Base-by-base conservation (phyloP, 1,284 basidiomycete species). In the Veloporphyrellus conicus region DNA sequence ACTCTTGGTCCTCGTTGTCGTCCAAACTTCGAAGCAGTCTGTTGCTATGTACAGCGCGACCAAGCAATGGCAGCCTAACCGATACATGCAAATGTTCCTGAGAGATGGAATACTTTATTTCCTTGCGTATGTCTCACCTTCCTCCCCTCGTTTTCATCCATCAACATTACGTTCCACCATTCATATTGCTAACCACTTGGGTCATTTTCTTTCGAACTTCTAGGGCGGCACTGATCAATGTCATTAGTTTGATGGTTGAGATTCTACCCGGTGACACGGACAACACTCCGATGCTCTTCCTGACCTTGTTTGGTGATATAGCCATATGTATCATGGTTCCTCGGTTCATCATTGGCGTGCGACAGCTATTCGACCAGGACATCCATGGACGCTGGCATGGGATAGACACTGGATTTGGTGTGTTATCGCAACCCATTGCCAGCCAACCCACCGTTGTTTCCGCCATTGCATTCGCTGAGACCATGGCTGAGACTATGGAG, bases 391-490 rank as follows among this genome's bases (percentile, higher is more conserved):
- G 23, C 7, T 39, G 28, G 18, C 37, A 27, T 10, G 44, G 44
- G 10, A 20, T 45, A 10, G 44, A 45, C 29, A 45, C 29, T 20
- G 37, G 31, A 33, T 45, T 45, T 11, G 44, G 44, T 15, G 4
- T 38, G 4, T 11, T 25, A 16, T 39, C 44, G 16, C 37, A 45
- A 14, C 20, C 28, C 9, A 27, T n/a, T 11, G 7, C 37, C 8
- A 33, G 23, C 10, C 22, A n/a, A 19, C 28, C 3, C 12, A 10
- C 12, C 10, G 12, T 10, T 11, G 4, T 33, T 10, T 45, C 44
- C 39, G 10, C 37, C 4, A 45, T 45, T 11, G 37, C 23, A 11
- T 45, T 45, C 11, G 37, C 31, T 3, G 37, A 45, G 14, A 31
- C 14, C 9, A 31, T 3, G 9, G 11, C 10, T 3, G 12, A 11